Base-by-base conservation (phyloP, 163 green algal genomes). In the Scenedesmus sp. region DNA sequence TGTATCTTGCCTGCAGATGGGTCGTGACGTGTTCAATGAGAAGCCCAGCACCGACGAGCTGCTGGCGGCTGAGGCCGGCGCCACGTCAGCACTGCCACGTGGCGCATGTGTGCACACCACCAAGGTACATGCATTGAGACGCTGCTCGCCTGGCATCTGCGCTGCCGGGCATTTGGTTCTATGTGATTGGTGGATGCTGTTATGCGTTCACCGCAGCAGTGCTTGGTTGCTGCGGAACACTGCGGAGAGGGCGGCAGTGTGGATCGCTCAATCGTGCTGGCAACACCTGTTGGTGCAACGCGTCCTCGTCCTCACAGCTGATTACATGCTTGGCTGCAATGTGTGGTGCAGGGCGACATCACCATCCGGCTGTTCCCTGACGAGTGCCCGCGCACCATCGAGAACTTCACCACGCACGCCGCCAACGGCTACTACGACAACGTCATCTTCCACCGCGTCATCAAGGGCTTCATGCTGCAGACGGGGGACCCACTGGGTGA, bases 381-480 rank as follows among this genome's bases (percentile, higher is more conserved):
- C 43, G 98, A 99, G 95, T 99, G 97, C 92, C 98, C 98, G 0
- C 94, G 94, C 33, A 99, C 98, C 6, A 94, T 99, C 40, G 98
- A 99, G 93, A 99, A 99, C 96, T 99, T 99, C 94, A 97, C 94
- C 16, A 98, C 94, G 20, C 98, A 99, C 91, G 94, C 96, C 20
- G 93, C 94, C 53, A 99, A 99, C 91, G 97, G 97, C 16, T 99
- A 99, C 92, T 99, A 99, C 83, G 97, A 99, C 87, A 94, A 93
- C 53, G 92, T 99, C 70, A 95, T 99, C 78, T 99, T 99, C 94
- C 98, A 99, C 94, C 94, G 82, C 30, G 96, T 99, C 22, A 99
- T 99, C 93, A 99, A 99, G 93, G 97, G 97, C 70, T 99, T 99
- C 97, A 99, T 99, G 98, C 90, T 99, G 18, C 98, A 99, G 93